phyloP scores from a whole-genome alignment of 768 basidiomycete genomes.

The Rhizopogon sp. region DNA sequence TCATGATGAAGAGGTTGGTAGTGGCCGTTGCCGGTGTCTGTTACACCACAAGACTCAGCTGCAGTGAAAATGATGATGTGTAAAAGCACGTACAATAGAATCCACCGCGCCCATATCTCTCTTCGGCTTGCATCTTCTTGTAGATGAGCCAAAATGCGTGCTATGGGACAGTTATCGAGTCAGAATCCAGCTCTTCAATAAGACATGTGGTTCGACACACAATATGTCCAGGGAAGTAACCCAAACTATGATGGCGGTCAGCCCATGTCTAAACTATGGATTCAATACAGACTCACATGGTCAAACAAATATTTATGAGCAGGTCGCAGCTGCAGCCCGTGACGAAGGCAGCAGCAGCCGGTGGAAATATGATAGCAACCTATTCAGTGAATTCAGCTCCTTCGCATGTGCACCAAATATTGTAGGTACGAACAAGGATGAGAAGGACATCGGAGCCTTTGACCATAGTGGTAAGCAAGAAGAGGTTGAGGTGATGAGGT shows the following conservation, averaged over 20 bases:
- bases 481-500: background rate
- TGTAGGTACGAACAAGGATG: conserved; percentile 53
- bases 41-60: background rate
- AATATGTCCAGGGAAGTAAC: conserved; percentile 66
- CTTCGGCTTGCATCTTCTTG: conserved; percentile 85
- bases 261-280: background rate
- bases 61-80: background rate
- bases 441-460: conserved; percentile 72
- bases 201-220: conserved; percentile 23
- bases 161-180: conserved; percentile 19
- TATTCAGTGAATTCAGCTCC: conserved; percentile 18
- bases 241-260: conserved; percentile 43
- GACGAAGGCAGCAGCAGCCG: conserved; percentile 72
- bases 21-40: conserved; percentile 35
- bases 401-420: background rate
- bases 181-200: background rate
- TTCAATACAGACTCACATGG: conserved; percentile 47
- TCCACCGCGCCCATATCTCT: conserved; percentile 71
- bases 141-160: conserved; percentile 92
- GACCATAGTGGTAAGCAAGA: conserved; percentile 26
- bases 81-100: conserved; percentile 58
- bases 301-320: conserved; percentile 78
- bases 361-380: conserved; percentile 80
- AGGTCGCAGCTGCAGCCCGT: conserved; percentile 85
- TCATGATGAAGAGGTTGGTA: conserved; percentile 25